Evolutionary conservation across 805 yeast genomes (phyloP).

Genomic region (Saturnispora quitensis): DNA sequence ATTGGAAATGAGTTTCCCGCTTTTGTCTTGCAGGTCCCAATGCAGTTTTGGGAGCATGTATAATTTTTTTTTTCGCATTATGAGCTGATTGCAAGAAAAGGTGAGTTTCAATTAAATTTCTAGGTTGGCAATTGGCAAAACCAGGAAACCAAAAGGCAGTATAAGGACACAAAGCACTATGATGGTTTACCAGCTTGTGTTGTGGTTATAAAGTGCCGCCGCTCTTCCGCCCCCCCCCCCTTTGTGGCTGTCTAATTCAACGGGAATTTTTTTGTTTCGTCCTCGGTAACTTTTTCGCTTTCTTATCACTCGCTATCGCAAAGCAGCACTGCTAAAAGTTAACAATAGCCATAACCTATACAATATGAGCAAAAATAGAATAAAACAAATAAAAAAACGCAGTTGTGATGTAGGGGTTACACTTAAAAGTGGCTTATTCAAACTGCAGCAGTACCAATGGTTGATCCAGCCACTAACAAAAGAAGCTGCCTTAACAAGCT

Average conservation of each 20-base stretch:
- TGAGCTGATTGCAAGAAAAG: not conserved
- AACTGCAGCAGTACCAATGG: too few relatives aligned
- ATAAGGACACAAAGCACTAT: too few relatives aligned
- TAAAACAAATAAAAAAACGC: not conserved
- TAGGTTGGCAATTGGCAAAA: not conserved
- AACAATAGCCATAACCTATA: not conserved
- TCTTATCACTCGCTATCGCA: not conserved
- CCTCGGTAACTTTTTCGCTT: not conserved
- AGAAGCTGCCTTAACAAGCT: too few relatives aligned
- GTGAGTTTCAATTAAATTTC: not conserved
- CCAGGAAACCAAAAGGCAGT: not conserved
- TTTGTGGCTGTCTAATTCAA: not conserved
- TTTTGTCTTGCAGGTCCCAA: not conserved
- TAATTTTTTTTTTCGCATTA: not conserved
- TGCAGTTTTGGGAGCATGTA: not conserved
- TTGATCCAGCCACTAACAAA: too few relatives aligned
- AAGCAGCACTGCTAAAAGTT: not conserved
- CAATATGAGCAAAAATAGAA: not conserved
- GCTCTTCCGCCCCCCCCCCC: not conserved
- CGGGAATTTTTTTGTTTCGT: not conserved
- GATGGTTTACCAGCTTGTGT: too few relatives aligned
- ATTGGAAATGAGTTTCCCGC: not conserved
- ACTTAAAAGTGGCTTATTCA: too few relatives aligned
- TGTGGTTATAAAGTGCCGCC: too few relatives aligned
- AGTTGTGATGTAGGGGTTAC: not conserved